These are phyloP conservation scores for Rhynchospora pubera DNA, from an alignment of 176 grass and related monocot genomes.

Conservation along the genomic window DNA sequence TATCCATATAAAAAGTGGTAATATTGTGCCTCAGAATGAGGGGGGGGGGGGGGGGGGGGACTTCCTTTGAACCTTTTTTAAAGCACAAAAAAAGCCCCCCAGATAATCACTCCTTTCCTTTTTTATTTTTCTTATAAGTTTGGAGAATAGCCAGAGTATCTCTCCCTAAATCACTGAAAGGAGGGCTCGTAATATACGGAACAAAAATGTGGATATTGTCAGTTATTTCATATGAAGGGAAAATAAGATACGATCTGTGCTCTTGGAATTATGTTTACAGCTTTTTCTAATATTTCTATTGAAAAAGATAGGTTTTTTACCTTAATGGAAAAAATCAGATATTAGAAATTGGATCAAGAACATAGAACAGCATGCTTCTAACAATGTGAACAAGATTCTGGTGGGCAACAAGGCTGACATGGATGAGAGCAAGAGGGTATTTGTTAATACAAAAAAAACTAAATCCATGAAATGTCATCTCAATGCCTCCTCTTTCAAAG, in stretches of 20 bases:
- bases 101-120: background rate
- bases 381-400: conserved; percentile 92
- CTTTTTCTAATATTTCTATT: background rate
- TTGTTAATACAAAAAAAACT: background rate
- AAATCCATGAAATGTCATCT: background rate
- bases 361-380: conserved; percentile 91
- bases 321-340: conserved; percentile 47
- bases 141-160: background rate
- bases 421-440: conserved; percentile 76
- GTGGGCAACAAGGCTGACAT: conserved; percentile 95
- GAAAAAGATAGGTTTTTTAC: background rate
- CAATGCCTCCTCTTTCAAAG: background rate
- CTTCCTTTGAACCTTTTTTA: background rate
- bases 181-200: background rate
- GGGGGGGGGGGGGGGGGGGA: too few species aligned
- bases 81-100: background rate
- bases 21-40: background rate
- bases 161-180: background rate
- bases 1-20: background rate
- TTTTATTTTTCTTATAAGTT: background rate
- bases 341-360: conserved; percentile 94
- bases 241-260: background rate
- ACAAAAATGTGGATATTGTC: background rate
- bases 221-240: background rate
- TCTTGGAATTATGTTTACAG: too few species aligned